Percentiles rank a stretch among this genome's conserved stretches.
These are phyloP conservation scores for Fusarium fracticaudum DNA, from an alignment of 2,329 filamentous ascomycete species.

Conservation along the genomic window DNA sequence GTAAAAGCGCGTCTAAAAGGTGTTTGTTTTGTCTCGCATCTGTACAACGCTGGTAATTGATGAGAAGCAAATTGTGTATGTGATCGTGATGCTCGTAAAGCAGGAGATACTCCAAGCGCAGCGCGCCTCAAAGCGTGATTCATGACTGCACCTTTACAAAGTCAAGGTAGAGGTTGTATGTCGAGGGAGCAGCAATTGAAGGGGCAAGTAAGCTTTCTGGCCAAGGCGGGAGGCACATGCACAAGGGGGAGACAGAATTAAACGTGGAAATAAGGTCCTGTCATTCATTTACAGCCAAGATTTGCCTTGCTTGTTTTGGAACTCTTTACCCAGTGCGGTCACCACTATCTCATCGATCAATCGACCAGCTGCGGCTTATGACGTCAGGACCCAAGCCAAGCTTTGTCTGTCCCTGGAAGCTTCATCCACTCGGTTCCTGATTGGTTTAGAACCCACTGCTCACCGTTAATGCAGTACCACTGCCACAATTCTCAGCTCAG, in stretches of 20 bases:
- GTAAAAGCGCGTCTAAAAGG: constrained; percentile 32
- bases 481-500: constrained; percentile 5
- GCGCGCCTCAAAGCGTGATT: constrained; percentile 31
- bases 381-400: constrained; percentile 27
- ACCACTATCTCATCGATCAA: constrained; percentile 27
- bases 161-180: not conserved
- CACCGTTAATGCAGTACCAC: not conserved
- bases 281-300: constrained; percentile 1
- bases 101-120: constrained; percentile 27
- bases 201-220: constrained; percentile 20
- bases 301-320: not conserved
- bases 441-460: not conserved
- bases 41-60: constrained; percentile 4
- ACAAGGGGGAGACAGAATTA: not conserved
- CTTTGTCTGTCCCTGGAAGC: constrained; percentile 16
- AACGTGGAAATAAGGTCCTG: constrained; percentile 21
- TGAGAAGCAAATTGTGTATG: not conserved
- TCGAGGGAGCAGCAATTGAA: not conserved
- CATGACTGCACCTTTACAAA: constrained; percentile 2
- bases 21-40: not conserved
- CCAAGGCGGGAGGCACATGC: not conserved
- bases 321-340: constrained; percentile 13
- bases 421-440: constrained; percentile 18
- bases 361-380: constrained; percentile 14
- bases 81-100: constrained; percentile 7